Conservation (phyloP, 1,139 yeast species). For the Suhomyces maxii region DNA sequence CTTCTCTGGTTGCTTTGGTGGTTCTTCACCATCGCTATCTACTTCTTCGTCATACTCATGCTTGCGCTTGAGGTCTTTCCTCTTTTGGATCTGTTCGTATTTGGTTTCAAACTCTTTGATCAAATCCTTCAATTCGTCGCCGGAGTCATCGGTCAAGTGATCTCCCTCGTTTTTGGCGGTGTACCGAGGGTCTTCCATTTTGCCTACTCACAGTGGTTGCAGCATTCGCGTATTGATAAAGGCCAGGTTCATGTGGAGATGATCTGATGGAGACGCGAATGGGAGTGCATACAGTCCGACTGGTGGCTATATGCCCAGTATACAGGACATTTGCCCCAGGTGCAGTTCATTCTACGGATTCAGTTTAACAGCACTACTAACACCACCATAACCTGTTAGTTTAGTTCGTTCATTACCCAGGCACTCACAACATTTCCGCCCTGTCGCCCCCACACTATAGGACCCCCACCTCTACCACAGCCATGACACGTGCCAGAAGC, state of each 20-base stretch:
- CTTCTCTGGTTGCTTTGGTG: not conserved
- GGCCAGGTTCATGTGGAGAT: not conserved
- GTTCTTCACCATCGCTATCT: conserved; percentile 1
- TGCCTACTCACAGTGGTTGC: conserved; percentile 1
- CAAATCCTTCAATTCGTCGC: conserved; percentile 24
- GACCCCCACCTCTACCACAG: not conserved
- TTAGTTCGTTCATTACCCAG: too few relatives aligned
- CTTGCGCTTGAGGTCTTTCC: conserved; percentile 9
- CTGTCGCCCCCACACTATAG: not conserved
- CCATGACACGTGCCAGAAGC: conserved; percentile 38
- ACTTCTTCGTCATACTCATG: not conserved
- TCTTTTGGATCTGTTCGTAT: conserved; percentile 18
- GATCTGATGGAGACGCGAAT: not conserved
- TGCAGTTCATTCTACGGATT: too few relatives aligned
- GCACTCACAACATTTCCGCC: too few relatives aligned
- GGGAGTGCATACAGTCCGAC: not conserved
- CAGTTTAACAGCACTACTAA: too few relatives aligned
- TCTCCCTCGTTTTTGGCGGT: conserved; percentile 14
- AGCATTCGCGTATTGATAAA: not conserved
- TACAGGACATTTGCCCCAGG: not conserved
- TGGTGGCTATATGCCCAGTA: not conserved
- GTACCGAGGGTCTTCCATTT: conserved; percentile 25
- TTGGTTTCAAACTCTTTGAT: conserved; percentile 23
- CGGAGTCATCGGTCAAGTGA: conserved; percentile 25
- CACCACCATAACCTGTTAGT: too few relatives aligned